A percentile compares a stretch with the other conserved stretches of the same genome.
Conservation (phyloP, 371 early-diverging fungal species). For the Synchytrium microbalum region DNA sequence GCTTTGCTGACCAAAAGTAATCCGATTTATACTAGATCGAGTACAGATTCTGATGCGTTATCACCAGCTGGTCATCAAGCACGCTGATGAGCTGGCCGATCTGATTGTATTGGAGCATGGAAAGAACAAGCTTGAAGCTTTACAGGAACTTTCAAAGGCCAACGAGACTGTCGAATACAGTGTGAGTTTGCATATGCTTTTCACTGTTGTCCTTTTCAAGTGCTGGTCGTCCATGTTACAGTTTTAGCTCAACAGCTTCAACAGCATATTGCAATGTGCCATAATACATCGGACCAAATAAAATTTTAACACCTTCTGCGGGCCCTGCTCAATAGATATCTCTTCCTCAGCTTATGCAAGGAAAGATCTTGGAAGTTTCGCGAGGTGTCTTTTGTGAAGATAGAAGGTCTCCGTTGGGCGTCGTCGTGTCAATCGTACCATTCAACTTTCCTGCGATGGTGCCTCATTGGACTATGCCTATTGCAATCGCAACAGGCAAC, state of each 20-base stretch:
- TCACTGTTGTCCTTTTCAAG: too few relatives aligned
- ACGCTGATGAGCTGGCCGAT: constrained; percentile 54
- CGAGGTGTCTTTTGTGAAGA: constrained; percentile 57
- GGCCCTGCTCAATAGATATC: constrained; percentile 1
- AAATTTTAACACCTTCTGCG: too few relatives aligned
- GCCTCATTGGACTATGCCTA: constrained; percentile 64
- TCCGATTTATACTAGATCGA: too few relatives aligned
- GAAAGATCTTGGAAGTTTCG: constrained; percentile 46
- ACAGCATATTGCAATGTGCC: too few relatives aligned
- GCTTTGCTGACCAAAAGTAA: too few relatives aligned
- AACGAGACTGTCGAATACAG: constrained; percentile 48
- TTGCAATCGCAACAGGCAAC: constrained; percentile 60
- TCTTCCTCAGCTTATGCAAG: constrained; percentile 13
- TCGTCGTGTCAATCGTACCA: constrained; percentile 63
- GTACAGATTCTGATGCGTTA: constrained; percentile 49
- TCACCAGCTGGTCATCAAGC: constrained; percentile 45
- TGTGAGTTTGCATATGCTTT: constrained; percentile 47
- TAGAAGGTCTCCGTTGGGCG: constrained; percentile 50
- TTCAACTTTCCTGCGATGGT: constrained; percentile 69
- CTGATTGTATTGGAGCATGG: constrained; percentile 64
- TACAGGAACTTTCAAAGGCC: constrained; percentile 35
- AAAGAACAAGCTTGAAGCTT: constrained; percentile 32
- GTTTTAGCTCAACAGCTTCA: too few relatives aligned
- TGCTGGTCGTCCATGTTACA: too few relatives aligned
- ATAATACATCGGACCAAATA: too few relatives aligned